phyloP scores from a whole-genome alignment of 139 green algal species.

The Chlorella sp. region DNA sequence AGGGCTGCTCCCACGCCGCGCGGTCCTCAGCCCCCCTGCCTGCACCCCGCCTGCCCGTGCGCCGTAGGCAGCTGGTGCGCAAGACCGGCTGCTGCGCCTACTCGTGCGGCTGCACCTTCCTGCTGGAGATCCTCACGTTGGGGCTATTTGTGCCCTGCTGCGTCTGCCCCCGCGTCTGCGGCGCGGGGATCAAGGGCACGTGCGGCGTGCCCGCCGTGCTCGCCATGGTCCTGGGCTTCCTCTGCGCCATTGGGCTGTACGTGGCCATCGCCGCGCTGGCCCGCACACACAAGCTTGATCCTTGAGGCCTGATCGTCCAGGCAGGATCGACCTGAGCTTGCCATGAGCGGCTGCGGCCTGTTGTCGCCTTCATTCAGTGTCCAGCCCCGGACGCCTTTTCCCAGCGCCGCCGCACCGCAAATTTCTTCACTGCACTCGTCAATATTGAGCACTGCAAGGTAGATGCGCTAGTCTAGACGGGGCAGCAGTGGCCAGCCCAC shows the following conservation, averaged over 20 bases:
- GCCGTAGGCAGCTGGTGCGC: background rate
- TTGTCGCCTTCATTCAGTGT: no score
- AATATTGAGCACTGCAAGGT: no score
- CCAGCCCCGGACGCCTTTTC: no score
- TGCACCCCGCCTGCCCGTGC: background rate
- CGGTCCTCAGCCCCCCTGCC: background rate
- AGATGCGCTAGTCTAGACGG: no score
- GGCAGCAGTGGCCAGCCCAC: no score
- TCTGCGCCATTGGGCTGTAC: background rate
- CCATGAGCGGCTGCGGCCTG: no score
- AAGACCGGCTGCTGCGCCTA: constrained; percentile 23
- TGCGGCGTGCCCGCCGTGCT: constrained; percentile 16
- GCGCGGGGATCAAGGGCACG: constrained; percentile 6
- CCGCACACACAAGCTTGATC: no score
- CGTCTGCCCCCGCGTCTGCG: background rate
- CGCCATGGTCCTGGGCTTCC: constrained; percentile 24
- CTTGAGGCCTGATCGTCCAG: no score
- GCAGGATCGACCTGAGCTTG: no score
- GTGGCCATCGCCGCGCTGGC: no score
- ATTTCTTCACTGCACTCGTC: no score
- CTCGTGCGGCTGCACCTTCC: background rate
- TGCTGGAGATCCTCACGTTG: constrained; percentile 3
- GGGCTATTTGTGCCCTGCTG: constrained; percentile 28
- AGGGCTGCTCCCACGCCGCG: background rate
- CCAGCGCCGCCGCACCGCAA: no score